These are phyloP conservation scores for Vitis rotundifolia DNA, from an alignment of 164 flowering plant genomes.

Conservation along the genomic window DNA sequence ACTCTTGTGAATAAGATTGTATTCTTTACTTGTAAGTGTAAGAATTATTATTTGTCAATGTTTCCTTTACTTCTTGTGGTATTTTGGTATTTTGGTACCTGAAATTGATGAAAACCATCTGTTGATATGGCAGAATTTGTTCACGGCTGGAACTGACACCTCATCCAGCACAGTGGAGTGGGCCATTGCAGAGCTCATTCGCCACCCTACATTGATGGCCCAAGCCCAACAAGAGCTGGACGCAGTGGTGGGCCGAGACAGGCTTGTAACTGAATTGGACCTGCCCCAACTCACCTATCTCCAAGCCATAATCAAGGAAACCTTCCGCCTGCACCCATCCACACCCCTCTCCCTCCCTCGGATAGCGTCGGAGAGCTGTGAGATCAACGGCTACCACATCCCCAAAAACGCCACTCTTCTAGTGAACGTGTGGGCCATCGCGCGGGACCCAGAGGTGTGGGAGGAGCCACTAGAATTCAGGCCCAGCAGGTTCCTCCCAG, in stretches of 20 bases:
- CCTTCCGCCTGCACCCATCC: constrained; percentile 85
- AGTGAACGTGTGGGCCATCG: constrained; percentile 83
- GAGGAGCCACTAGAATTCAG: constrained; percentile 59
- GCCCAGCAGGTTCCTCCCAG: constrained; percentile 72
- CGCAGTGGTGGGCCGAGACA: constrained; percentile 58
- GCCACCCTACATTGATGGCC: constrained; percentile 56
- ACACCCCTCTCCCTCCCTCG: constrained; percentile 85
- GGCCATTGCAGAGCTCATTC: constrained; percentile 77
- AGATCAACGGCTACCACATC: constrained; percentile 70
- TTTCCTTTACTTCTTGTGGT: no score
- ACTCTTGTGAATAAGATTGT: no score
- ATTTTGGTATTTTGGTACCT: neutral
- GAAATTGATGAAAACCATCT: no score
- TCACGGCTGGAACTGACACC: constrained; percentile 85
- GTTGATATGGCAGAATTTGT: constrained; percentile 52
- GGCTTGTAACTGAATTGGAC: constrained; percentile 68
- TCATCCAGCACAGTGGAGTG: constrained; percentile 86
- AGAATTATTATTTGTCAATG: no score
- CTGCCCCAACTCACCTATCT: constrained; percentile 51
- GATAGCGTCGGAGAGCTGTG: constrained; percentile 55
- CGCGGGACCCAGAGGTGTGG: constrained; percentile 76
- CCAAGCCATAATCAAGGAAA: constrained; percentile 77
- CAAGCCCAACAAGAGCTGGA: constrained; percentile 60
- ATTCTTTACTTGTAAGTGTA: no score
- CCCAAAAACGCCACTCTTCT: constrained; percentile 68